Evolutionary conservation across 169 alveolate species (phyloP), one percentile per base, ranked within the genome.

Genomic region (Theileria parva): DNA sequence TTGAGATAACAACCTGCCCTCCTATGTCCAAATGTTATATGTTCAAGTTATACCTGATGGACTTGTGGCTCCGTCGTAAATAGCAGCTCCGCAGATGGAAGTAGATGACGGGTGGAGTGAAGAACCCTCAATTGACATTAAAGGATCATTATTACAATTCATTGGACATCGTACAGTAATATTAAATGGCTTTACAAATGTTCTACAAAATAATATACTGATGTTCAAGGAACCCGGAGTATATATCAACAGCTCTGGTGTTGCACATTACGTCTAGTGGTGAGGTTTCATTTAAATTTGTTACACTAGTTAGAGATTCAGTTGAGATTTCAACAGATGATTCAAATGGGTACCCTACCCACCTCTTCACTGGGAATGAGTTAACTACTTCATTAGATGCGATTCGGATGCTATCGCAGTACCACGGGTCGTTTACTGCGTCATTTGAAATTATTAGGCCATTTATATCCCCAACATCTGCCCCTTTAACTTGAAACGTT

Each of bases 81-180:
- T 69, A 19, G 98, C 96, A 1, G 98, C 80, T 27, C 93, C 85
- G 60, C 98, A 95, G 32, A 95, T 92, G 21, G 98, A 93, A 1
- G 97, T 73, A 39, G 96, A 86, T 5, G 96, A 81, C 25, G 98
- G 94, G 86, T 93, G 96, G 34, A 93, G 68, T 25, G 95, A 89
- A 21, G 95, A 88, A 13, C 96, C 96, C 78, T 87, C 92, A n/a
- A 93, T 87, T 37, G 80, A 71, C 21, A 92, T 74, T 68, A 93
- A 77, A 23, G 88, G 91, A 27, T 92, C 85, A 23, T 81, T 77
- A 61, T 92, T 95, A 59, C 96, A 93, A 75, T 93, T 93, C 65
- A 92, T 87, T 25, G 96, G 96, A 53, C 96, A 93, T 61, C 94
- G 78, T 17, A 93, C 96, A 50, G 92, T 92, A 23, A 93, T 73